Conservation (phyloP, 2,329 filamentous ascomycete species). For the Monilinia polystroma region DNA sequence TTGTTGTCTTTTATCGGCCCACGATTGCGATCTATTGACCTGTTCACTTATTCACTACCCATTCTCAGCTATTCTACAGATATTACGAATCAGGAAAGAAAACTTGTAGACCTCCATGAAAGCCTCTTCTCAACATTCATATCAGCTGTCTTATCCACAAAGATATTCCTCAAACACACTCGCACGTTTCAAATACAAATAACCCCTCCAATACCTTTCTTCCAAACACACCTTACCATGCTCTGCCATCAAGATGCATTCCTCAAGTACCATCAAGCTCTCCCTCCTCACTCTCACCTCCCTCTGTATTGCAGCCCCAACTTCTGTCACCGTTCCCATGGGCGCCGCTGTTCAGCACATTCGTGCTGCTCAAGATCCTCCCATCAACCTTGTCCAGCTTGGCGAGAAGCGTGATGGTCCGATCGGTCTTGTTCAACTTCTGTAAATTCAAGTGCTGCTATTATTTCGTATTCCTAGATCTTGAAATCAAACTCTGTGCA, state of each 20-base stretch:
- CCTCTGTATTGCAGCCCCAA: slow-evolving; percentile 7
- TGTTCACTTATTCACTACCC: not conserved
- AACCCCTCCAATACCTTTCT: not conserved
- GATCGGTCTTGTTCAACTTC: not conserved
- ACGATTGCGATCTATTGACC: not conserved
- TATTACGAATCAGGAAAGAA: not conserved
- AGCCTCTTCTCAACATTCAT: not conserved
- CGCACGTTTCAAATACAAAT: too few species aligned
- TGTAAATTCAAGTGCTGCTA: not conserved
- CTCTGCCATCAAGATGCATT: slow-evolving; percentile 2
- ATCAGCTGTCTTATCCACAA: not conserved
- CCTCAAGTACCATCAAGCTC: not conserved
- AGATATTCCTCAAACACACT: too few species aligned
- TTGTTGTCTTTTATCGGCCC: not conserved
- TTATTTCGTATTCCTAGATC: too few species aligned
- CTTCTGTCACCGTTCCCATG: not conserved
- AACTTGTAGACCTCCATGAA: not conserved
- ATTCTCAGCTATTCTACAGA: not conserved
- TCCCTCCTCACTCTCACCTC: not conserved
- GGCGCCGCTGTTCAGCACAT: not conserved
- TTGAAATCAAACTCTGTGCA: too few species aligned
- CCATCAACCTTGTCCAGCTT: not conserved
- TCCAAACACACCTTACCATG: not conserved
- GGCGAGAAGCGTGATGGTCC: not conserved
- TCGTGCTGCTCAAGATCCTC: not conserved